These are phyloP conservation scores for Adenanthera pavonina DNA, from an alignment of 306 rosid species.

Conservation along the genomic window DNA sequence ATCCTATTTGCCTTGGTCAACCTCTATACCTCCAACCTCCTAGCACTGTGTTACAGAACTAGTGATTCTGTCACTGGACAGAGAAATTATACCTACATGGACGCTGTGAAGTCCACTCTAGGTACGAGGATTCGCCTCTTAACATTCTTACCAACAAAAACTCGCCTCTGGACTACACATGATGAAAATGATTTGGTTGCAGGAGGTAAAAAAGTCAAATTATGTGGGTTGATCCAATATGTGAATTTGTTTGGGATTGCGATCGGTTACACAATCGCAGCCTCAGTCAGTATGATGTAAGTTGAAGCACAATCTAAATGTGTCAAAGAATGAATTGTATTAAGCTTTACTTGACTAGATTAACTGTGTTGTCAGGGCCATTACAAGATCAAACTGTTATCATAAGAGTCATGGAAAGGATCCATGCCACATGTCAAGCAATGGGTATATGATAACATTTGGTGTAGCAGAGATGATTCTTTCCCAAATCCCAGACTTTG, in stretches of 20 bases:
- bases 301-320: conserved; percentile 26
- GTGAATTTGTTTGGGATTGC: conserved; percentile 71
- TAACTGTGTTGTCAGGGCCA: conserved; percentile 51
- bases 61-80: conserved; percentile 63
- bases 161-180: neutral
- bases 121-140: conserved; percentile 41
- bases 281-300: conserved; percentile 90
- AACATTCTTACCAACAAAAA: neutral
- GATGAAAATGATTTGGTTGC: conserved; percentile 38
- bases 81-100: conserved; percentile 86
- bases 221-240: conserved; percentile 73
- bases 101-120: conserved; percentile 73
- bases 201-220: conserved; percentile 68
- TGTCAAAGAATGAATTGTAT: neutral
- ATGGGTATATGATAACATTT: conserved; percentile 74
- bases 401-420: conserved; percentile 72
- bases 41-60: conserved; percentile 62
- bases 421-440: conserved; percentile 85
- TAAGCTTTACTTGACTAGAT: neutral
- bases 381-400: conserved; percentile 77
- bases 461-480: conserved; percentile 66
- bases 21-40: conserved; percentile 65
- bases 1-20: conserved; percentile 69
- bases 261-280: conserved; percentile 77
- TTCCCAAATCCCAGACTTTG: conserved; percentile 79